Evolutionary conservation across 2,329 filamentous ascomycete genomes (phyloP).

Genomic region (Pyrenochaeta sp.): DNA sequence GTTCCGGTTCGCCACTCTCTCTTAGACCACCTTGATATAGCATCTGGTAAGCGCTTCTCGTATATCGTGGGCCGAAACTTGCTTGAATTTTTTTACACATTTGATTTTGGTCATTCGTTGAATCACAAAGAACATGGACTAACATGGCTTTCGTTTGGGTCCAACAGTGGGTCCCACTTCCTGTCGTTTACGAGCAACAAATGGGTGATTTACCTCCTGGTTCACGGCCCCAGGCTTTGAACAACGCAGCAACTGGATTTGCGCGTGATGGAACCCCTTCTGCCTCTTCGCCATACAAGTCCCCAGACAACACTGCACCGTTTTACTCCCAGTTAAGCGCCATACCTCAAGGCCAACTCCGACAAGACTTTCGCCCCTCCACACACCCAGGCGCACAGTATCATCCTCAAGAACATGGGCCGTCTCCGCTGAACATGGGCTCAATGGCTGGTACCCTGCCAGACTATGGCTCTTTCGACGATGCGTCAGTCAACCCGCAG

Average conservation of each 20-base stretch:
- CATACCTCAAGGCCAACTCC: constrained; percentile 38
- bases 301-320: constrained; percentile 36
- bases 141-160: constrained; percentile 54
- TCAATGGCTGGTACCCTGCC: constrained; percentile 48
- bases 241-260: constrained; percentile 38
- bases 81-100: constrained; percentile 22
- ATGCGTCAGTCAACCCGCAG: constrained; percentile 23
- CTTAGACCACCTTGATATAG: constrained; percentile 41
- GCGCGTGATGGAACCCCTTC: constrained; percentile 35
- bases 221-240: constrained; percentile 40
- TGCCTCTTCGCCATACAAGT: constrained; percentile 26
- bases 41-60: constrained; percentile 41
- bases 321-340: constrained; percentile 50
- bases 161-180: constrained; percentile 54
- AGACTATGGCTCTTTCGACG: constrained; percentile 39
- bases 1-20: constrained; percentile 45
- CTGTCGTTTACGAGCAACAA: constrained; percentile 48
- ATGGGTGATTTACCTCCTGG: constrained; percentile 52
- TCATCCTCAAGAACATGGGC: constrained; percentile 34
- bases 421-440: constrained; percentile 47
- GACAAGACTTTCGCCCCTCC: constrained; percentile 39
- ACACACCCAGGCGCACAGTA: constrained; percentile 34
- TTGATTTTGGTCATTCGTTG: constrained; percentile 27
- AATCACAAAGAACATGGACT: constrained; percentile 45
- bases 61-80: constrained; percentile 8